Conservation (phyloP, 164 flowering plant species). For the Magnolia officinalis region DNA sequence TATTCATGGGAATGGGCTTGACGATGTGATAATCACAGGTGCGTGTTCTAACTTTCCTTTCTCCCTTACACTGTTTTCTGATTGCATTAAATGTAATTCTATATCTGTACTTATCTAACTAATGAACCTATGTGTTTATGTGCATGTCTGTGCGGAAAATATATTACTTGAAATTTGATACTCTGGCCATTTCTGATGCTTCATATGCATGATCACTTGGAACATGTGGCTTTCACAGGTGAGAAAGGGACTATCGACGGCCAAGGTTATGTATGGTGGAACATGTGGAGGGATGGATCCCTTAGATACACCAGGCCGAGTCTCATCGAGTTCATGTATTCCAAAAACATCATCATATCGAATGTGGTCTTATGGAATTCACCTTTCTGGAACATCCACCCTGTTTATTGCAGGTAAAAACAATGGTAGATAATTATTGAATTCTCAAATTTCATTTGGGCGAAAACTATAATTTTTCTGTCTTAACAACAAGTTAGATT, state of each 20-base stretch:
- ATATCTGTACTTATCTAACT: too few species aligned
- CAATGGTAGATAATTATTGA: too few species aligned
- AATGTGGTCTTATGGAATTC: slow-evolving; percentile 78
- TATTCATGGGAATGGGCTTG: slow-evolving; percentile 82
- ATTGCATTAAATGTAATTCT: too few species aligned
- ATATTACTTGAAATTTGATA: too few species aligned
- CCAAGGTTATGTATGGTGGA: slow-evolving; percentile 97
- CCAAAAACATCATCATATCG: slow-evolving; percentile 73
- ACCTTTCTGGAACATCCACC: slow-evolving; percentile 96
- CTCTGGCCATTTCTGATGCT: too few species aligned
- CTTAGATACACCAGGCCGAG: slow-evolving; percentile 77
- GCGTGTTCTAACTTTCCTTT: background rate
- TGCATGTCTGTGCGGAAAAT: too few species aligned
- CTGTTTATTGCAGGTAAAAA: slow-evolving; percentile 80
- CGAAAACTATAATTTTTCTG: too few species aligned
- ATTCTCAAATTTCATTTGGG: too few species aligned
- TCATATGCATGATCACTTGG: too few species aligned
- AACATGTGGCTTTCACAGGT: slow-evolving; percentile 37
- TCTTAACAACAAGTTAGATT: too few species aligned
- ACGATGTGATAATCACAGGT: slow-evolving; percentile 93
- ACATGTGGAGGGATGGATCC: slow-evolving; percentile 87
- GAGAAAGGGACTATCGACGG: slow-evolving; percentile 99
- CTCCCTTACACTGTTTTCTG: too few species aligned
- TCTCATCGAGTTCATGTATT: slow-evolving; percentile 78
- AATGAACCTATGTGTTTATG: too few species aligned